Base-by-base conservation (phyloP, 2,329 filamentous ascomycete species). In the Xylariaceae sp. region DNA sequence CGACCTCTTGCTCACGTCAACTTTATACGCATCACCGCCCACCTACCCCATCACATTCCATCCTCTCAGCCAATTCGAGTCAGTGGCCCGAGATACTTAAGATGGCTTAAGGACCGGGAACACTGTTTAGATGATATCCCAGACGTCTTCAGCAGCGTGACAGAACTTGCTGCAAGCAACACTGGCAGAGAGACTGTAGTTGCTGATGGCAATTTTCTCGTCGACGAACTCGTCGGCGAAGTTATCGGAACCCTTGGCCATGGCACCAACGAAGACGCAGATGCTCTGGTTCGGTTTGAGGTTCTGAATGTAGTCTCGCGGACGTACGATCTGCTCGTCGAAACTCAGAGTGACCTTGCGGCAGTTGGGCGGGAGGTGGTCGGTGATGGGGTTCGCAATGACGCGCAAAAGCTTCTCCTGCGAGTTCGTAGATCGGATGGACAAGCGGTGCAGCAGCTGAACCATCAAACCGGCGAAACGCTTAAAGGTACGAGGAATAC, bases 161-260 rank as follows among this genome's bases (percentile, higher is more conserved):
- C 94, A 97, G 81, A 99, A 97, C 76, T 97, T 99, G 85, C 93
- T 97, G 82, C 94, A 99, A 49, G 94, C 93, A 63, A 99, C 94
- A 79, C 93, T 97, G 62, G 94, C 94, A 71, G 91, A 96, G 64
- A 99, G 82, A 72, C 92, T 96, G 82, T 90, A 99, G 76, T 97
- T 96, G 82, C 93, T 97, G 78, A 99, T 97, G 69, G 89, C 91
- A 72, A 99, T 97, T 71, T 95, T 90, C 77, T 99, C 94, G 72
- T 97, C 93, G 70, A 97, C 95, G 76, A 89, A 91, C 47, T 85
- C 84, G 73, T 99, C 94, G 65, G 94, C 94, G 73, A 99, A 99
- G 75, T 90, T 93, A 73, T 99, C 94, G 57, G 87, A 84, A 15
- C 94, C 94, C 79, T 97, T 97, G 61, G 94, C 94, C 93, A 99